These are phyloP conservation scores for Sporothrix variecibatus DNA, from an alignment of 2,329 filamentous ascomycete species.

Conservation along the genomic window DNA sequence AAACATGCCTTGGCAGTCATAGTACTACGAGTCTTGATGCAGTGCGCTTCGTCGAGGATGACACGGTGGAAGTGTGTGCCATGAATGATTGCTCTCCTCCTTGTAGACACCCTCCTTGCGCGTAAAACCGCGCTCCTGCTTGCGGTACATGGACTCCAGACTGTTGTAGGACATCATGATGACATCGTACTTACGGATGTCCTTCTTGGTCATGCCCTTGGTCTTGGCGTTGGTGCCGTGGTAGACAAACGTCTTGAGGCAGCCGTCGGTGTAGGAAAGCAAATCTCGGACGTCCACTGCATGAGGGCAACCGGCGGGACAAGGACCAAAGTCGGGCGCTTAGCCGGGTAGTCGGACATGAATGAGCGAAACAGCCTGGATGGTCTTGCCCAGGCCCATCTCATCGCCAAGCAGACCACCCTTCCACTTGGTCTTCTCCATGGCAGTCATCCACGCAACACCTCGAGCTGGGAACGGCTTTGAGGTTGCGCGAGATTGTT, in stretches of 20 bases:
- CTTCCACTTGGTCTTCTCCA: slow-evolving; percentile 82
- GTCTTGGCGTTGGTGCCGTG: slow-evolving; percentile 84
- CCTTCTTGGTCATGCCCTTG: slow-evolving; percentile 72
- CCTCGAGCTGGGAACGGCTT: slow-evolving; percentile 96
- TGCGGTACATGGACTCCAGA: slow-evolving; percentile 87
- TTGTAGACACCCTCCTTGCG: slow-evolving; percentile 80
- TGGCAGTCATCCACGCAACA: slow-evolving; percentile 88
- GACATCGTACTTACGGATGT: slow-evolving; percentile 82
- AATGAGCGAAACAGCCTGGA: slow-evolving; percentile 97
- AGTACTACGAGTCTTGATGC: slow-evolving; percentile 86
- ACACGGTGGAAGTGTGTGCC: slow-evolving; percentile 84
- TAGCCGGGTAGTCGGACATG: slow-evolving; percentile 93
- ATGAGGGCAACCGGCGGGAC: slow-evolving; percentile 92
- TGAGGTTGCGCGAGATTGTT: slow-evolving; percentile 84
- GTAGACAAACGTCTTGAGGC: slow-evolving; percentile 85
- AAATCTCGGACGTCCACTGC: slow-evolving; percentile 87
- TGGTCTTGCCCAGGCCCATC: slow-evolving; percentile 99
- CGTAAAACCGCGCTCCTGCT: slow-evolving; percentile 86
- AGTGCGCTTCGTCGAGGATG: slow-evolving; percentile 84
- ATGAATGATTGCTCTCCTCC: slow-evolving; percentile 76
- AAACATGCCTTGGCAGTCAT: slow-evolving; percentile 96
- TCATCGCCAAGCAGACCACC: slow-evolving; percentile 93
- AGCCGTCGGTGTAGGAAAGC: slow-evolving; percentile 80
- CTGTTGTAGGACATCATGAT: slow-evolving; percentile 97
- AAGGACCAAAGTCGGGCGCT: slow-evolving; percentile 79